Conservation (phyloP, 805 yeast genomes). For the Candida taoyuanica region DNA sequence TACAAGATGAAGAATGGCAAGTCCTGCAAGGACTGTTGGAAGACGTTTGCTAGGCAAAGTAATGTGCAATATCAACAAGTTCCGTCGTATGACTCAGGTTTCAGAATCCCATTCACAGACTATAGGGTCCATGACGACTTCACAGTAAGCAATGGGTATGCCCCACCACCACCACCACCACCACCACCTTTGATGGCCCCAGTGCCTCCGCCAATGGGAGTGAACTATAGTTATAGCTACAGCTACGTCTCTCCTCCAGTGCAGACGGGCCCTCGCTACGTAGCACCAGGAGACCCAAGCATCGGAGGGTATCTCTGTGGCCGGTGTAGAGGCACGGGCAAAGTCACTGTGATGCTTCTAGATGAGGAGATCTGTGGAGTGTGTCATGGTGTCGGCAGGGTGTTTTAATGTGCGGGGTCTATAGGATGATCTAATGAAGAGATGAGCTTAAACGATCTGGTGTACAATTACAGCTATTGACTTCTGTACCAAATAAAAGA, state of each 20-base stretch:
- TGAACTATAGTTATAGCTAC: conserved; percentile 2
- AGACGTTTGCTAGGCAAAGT: conserved; percentile 39
- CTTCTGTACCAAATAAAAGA: too few species aligned
- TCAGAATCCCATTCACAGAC: conserved; percentile 21
- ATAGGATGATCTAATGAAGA: too few species aligned
- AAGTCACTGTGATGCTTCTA: conserved; percentile 6
- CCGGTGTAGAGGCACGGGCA: conserved; percentile 32
- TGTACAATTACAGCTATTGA: too few species aligned
- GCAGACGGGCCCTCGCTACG: conserved; percentile 30
- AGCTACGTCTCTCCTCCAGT: too few species aligned
- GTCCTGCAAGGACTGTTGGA: conserved; percentile 70
- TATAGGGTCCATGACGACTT: conserved; percentile 13
- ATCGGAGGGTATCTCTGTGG: conserved; percentile 74
- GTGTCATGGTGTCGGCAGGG: conserved; percentile 17
- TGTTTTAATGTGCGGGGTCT: conserved; percentile 1
- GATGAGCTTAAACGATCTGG: too few species aligned
- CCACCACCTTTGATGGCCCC: conserved; percentile 3
- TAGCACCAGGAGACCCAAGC: conserved; percentile 74
- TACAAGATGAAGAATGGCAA: conserved; percentile 49
- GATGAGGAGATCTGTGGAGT: conserved; percentile 13
- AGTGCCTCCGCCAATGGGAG: conserved; percentile 1
- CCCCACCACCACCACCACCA: conserved; percentile 5
- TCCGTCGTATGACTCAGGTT: conserved; percentile 4
- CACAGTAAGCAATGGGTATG: conserved; percentile 3
- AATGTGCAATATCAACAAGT: conserved; percentile 5